Conservation (phyloP, 257 asterid species). For the Nyctanthes arbortristis region DNA sequence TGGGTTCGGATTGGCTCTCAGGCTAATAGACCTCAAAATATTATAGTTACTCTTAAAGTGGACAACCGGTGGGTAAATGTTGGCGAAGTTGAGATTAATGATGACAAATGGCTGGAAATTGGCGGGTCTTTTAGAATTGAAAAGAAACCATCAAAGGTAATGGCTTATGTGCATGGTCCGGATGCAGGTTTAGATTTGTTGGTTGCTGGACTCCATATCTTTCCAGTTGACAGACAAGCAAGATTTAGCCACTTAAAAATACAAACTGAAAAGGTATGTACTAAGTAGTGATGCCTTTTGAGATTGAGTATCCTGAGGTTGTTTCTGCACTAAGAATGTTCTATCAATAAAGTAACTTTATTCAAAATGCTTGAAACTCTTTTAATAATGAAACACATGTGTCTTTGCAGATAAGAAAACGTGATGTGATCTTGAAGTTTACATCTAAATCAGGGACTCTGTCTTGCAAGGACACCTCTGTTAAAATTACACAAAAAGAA, state of each 20-base stretch:
- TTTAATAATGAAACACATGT: too few relatives aligned
- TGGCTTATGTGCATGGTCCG: conserved; percentile 84
- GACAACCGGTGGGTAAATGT: conserved; percentile 87
- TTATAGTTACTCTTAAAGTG: conserved; percentile 76
- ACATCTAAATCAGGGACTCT: conserved; percentile 45
- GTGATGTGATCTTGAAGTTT: conserved; percentile 70
- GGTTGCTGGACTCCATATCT: conserved; percentile 90
- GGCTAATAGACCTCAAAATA: conserved; percentile 58
- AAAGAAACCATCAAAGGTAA: conserved; percentile 58
- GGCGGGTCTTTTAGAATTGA: conserved; percentile 87
- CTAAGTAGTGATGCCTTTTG: too few relatives aligned
- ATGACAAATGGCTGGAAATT: conserved; percentile 83
- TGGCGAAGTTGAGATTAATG: conserved; percentile 71
- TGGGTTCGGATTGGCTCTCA: conserved; percentile 75
- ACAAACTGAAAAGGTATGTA: conserved; percentile 74
- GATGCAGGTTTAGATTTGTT: conserved; percentile 73
- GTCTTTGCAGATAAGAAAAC: conserved; percentile 64
- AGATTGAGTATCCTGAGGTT: too few relatives aligned
- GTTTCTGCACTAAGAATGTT: too few relatives aligned
- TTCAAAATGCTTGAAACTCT: too few relatives aligned
- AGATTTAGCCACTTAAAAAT: conserved; percentile 60
- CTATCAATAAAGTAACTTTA: too few relatives aligned
- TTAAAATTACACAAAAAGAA: conserved; percentile 63
- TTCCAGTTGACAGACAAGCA: conserved; percentile 50
- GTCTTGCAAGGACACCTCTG: conserved; percentile 47